Evolutionary conservation across 2,329 filamentous ascomycete species (phyloP).

Genomic region (Colletotrichum limetticola): DNA sequence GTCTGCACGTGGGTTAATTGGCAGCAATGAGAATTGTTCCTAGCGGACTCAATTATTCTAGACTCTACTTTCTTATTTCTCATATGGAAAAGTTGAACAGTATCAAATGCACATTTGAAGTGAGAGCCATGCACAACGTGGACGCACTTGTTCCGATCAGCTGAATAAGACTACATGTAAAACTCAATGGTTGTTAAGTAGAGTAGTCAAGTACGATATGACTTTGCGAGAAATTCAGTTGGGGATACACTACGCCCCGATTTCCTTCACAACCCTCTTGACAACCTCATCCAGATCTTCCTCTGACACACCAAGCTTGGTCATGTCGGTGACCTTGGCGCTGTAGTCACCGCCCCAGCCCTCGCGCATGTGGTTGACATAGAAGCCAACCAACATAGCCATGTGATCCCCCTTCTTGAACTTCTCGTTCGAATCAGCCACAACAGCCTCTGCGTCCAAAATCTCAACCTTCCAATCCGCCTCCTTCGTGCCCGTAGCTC

Average conservation of each 20-base stretch:
- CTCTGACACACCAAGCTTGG: slow-evolving; percentile 40
- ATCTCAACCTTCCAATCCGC: slow-evolving; percentile 63
- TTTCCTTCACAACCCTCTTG: slow-evolving; percentile 24
- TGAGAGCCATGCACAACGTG: no score
- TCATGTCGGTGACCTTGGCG: slow-evolving; percentile 42
- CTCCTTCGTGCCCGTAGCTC: slow-evolving; percentile 66
- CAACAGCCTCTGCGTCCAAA: slow-evolving; percentile 56
- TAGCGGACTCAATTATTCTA: no score
- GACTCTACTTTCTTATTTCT: no score
- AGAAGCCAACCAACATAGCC: slow-evolving; percentile 50
- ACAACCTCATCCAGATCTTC: slow-evolving; percentile 44
- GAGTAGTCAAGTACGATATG: no score
- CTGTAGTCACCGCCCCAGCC: slow-evolving; percentile 46
- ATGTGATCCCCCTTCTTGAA: slow-evolving; percentile 60
- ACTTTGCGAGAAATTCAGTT: no score
- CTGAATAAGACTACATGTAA: no score
- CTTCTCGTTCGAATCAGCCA: slow-evolving; percentile 55
- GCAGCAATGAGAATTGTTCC: no score
- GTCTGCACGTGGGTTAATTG: no score
- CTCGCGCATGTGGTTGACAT: slow-evolving; percentile 43
- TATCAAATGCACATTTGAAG: no score
- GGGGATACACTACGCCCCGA: neutral
- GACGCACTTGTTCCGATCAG: no score
- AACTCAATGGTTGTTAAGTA: no score
- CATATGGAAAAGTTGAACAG: no score